Conservation (phyloP, 2,329 filamentous ascomycete species). For the Kalmusia sp. region DNA sequence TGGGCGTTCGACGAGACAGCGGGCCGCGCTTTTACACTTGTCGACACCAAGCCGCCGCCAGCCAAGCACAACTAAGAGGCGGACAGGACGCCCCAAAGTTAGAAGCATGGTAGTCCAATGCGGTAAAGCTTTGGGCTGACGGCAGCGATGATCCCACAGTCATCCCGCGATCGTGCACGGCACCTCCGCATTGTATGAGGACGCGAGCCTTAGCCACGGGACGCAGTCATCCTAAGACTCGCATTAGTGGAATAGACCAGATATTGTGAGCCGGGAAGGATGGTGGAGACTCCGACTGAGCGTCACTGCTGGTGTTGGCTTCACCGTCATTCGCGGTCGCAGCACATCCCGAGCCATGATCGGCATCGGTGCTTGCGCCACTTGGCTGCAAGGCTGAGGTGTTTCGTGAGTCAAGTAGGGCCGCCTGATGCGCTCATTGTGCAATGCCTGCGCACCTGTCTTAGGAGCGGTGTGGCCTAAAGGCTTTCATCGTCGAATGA, state of each 20-base stretch:
- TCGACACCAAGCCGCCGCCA: neutral
- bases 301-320: neutral
- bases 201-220: neutral
- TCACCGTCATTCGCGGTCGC: neutral
- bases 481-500: neutral
- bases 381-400: neutral
- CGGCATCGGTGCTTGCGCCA: neutral
- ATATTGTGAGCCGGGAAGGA: neutral
- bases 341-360: neutral
- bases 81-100: neutral
- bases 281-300: neutral
- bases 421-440: constrained; percentile 2
- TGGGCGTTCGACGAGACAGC: neutral
- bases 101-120: neutral
- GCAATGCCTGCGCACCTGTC: neutral
- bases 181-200: neutral
- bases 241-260: neutral
- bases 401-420: neutral
- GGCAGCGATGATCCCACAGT: neutral
- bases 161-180: neutral
- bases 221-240: neutral
- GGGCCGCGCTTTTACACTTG: neutral
- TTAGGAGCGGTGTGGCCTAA: neutral
- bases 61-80: neutral
- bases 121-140: neutral